Percentiles rank a stretch among this genome's conserved stretches.
These are phyloP conservation scores for Suillus paluster DNA, from an alignment of 768 basidiomycete species.

Conservation along the genomic window DNA sequence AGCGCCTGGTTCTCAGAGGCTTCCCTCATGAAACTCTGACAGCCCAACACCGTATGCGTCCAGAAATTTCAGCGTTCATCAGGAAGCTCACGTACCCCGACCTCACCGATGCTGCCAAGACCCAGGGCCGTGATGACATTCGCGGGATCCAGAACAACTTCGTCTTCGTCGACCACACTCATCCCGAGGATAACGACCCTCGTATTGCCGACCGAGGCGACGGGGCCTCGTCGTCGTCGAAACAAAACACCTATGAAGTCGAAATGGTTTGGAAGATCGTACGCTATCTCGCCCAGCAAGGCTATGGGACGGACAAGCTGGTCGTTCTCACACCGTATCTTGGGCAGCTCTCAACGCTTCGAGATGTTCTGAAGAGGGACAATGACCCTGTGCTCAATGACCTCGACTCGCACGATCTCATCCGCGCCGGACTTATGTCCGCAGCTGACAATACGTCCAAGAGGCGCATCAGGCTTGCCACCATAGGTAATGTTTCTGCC, in stretches of 20 bases:
- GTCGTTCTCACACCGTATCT: conserved; percentile 73
- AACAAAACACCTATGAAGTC: conserved; percentile 63
- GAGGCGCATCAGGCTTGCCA: conserved; percentile 57
- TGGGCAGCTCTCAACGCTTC: conserved; percentile 59
- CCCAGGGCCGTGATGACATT: conserved; percentile 52
- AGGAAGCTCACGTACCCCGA: conserved; percentile 68
- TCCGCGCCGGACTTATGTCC: conserved; percentile 56
- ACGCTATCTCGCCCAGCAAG: conserved; percentile 67
- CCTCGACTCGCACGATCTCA: conserved; percentile 60
- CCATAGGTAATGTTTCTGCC: conserved; percentile 54
- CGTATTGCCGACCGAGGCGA: conserved; percentile 53
- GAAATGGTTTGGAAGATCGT: conserved; percentile 69
- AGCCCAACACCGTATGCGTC: conserved; percentile 74
- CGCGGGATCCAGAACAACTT: conserved; percentile 62
- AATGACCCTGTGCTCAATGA: conserved; percentile 67
- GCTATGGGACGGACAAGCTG: conserved; percentile 61
- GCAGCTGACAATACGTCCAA: conserved; percentile 44
- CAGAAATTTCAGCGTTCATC: conserved; percentile 67
- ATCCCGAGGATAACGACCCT: conserved; percentile 54
- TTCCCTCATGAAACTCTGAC: conserved; percentile 63
- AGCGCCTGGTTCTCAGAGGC: conserved; percentile 62
- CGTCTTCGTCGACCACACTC: conserved; percentile 60
- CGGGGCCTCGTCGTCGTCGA: conserved; percentile 53
- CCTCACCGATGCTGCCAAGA: conserved; percentile 56
- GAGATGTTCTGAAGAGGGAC: conserved; percentile 44